Base-by-base conservation (phyloP, 2,329 filamentous ascomycete species). In the Ceratocystis colombiana region DNA sequence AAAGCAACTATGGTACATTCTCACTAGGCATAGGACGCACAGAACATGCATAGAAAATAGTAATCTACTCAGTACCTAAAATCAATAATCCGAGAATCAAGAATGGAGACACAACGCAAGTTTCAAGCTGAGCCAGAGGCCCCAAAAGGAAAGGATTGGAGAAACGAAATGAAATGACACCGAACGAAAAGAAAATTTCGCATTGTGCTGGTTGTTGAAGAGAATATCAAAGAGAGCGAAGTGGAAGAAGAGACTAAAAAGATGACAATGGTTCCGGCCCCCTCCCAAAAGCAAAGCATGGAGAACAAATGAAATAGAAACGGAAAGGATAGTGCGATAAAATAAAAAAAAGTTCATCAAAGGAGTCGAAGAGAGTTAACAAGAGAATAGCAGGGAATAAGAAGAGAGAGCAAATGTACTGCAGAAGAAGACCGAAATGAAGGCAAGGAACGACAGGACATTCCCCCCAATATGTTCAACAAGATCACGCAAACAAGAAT, bases 251-350 rank as follows among this genome's bases (percentile, higher is more conserved):
- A 28, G 41, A 63, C 61, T 41, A 30, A 33, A 62, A 61, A 41
- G 33, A 20, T 12, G 20, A 63, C 44, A 30, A 63, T 33, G 28
- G 50, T 67, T 48, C 46, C 28, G 30, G 28, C 55, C 55, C 22
- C 55, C 55, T n/a, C 30, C 17, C 28, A 59, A 44, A 64, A 53
- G 17, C 48, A 20, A 67, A 64, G 25, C 25, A 65, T 28, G 25
- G 46, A 37, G 20, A 61, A 64, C 53, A 46, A 64, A 57, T 33
- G 59, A 44, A 65, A 59, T 61, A 22, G 30, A 65, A 64, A 55
- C 53, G 10, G n/a, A 53, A 30, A 66, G 41, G 30, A 61, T 33
- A n/a, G 41, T 20, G 44, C n/a, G 30, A 66, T 41, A 53, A 30
- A 59, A 64, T 22, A 33, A 44, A 64, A 22, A 22, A 64, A 64